Conservation (phyloP, 495 filamentous ascomycete genomes). For the Staphylotrichum longicolle region DNA sequence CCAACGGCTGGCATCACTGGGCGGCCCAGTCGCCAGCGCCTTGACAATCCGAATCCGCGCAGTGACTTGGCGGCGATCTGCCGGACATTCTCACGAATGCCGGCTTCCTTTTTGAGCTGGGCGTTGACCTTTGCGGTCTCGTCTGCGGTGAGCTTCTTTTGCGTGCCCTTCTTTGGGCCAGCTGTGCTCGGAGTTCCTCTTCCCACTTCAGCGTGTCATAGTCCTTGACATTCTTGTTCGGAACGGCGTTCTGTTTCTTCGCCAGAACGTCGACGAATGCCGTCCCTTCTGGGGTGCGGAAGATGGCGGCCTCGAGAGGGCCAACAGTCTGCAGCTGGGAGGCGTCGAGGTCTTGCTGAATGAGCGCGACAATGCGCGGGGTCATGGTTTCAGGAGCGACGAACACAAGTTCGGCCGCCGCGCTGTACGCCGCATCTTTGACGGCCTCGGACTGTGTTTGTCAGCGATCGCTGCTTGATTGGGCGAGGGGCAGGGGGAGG, state of each 20-base stretch:
- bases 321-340: conserved; percentile 66
- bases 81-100: conserved; percentile 67
- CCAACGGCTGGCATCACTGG: conserved; percentile 80
- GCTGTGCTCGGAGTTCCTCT: conserved; percentile 79
- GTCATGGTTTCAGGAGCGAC: conserved; percentile 83
- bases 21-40: conserved; percentile 78
- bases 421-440: conserved; percentile 68
- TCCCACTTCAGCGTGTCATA: conserved; percentile 98
- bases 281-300: conserved; percentile 81
- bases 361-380: conserved; percentile 68
- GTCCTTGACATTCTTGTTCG: conserved; percentile 82
- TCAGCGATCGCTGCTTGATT: conserved; percentile 17
- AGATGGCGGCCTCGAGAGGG: conserved; percentile 85
- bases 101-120: conserved; percentile 81
- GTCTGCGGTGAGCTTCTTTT: conserved; percentile 85
- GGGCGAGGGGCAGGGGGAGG: background rate
- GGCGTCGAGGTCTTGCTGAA: conserved; percentile 66
- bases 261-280: conserved; percentile 87
- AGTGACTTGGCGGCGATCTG: conserved; percentile 65
- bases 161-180: conserved; percentile 90
- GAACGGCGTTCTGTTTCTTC: conserved; percentile 65
- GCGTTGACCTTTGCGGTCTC: conserved; percentile 88
- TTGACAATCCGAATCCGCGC: conserved; percentile 78
- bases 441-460: conserved; percentile 45
- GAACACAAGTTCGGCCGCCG: conserved; percentile 87